Evolutionary conservation across 768 basidiomycete genomes (phyloP), one percentile per base, ranked within the genome.

Genomic region (Zangia roseola): DNA sequence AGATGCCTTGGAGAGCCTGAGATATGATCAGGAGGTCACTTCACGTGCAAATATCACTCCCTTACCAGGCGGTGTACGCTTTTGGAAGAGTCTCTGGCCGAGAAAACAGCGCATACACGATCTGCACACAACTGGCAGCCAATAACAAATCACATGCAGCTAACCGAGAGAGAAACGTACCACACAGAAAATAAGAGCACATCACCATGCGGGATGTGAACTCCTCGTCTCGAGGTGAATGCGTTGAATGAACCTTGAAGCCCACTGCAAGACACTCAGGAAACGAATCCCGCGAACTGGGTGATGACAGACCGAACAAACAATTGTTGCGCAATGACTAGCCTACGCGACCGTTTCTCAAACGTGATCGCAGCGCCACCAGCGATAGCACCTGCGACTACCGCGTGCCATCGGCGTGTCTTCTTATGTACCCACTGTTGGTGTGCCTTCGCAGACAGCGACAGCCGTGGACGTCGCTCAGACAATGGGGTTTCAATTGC

Each of bases 241-340:
- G 82, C 78, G 60, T 94, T 95, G 64, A 89, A 95, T 1, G 85
- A 82, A 2, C 91, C 94, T 66, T 97, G 94, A 7, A 97, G 73
- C 3, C 94, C 94, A 40, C 93, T 91, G 45, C 21, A 25, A 45
- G 28, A 28, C 17, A 19, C 41, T 58, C 21, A 55, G 16, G 17
- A 45, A 33, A 20, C n/a, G 4, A 31, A 17, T 25, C 40, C 28
- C 14, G 19, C 44, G 7, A 49, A 5, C 33, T 3, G 10, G 23
- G 8, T 8, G 6, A 49, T n/a, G 12, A 43, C 42, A 24, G 6
- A 61, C 91, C 92, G 81, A 43, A 95, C 92, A 69, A 95, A 91
- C 58, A 94, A 63, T 67, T 94, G 93, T 59, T 94, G 91, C 0
- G 87, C 87, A 53, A 94, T 87, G 16, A 79, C 78, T 14, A 74